These are phyloP conservation scores for Flagelloscypha sp. DNA, from an alignment of 768 basidiomycete genomes.

Conservation along the genomic window DNA sequence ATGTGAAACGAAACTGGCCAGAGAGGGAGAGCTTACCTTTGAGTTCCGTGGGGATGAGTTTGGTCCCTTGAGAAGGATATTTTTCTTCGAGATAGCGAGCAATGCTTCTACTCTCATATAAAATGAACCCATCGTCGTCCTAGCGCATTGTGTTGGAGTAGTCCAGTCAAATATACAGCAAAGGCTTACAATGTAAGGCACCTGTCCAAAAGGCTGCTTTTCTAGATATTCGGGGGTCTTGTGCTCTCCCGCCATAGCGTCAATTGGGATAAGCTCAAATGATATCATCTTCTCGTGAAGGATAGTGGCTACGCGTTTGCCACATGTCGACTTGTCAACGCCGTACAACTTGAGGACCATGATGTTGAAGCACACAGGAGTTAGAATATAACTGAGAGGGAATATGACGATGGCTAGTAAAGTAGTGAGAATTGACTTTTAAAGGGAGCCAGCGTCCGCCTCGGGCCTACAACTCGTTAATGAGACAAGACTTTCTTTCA, in stretches of 20 bases:
- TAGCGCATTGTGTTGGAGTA: conserved; percentile 7
- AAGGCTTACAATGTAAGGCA: conserved; percentile 43
- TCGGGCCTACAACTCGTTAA: too few relatives aligned
- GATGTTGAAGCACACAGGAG: too few relatives aligned
- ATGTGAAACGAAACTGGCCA: too few relatives aligned
- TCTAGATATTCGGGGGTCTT: conserved; percentile 34
- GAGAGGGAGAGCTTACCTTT: too few relatives aligned
- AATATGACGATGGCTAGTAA: too few relatives aligned
- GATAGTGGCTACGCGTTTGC: conserved; percentile 30
- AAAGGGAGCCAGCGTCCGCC: too few relatives aligned
- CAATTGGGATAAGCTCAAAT: conserved; percentile 27
- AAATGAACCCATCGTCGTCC: conserved; percentile 38
- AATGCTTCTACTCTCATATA: conserved; percentile 44
- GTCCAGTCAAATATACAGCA: neutral
- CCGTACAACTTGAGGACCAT: too few relatives aligned
- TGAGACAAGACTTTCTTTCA: too few relatives aligned
- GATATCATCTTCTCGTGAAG: conserved; percentile 32
- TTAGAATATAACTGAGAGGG: too few relatives aligned
- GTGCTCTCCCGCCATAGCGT: conserved; percentile 28
- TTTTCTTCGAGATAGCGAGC: conserved; percentile 36
- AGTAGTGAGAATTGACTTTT: too few relatives aligned
- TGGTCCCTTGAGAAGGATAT: conserved; percentile 29
- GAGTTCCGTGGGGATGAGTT: conserved; percentile 32
- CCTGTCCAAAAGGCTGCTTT: conserved; percentile 58
- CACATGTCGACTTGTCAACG: conserved; percentile 38